Conservation (phyloP, 1,139 yeast species). For the Magnusiomyces ingens region DNA sequence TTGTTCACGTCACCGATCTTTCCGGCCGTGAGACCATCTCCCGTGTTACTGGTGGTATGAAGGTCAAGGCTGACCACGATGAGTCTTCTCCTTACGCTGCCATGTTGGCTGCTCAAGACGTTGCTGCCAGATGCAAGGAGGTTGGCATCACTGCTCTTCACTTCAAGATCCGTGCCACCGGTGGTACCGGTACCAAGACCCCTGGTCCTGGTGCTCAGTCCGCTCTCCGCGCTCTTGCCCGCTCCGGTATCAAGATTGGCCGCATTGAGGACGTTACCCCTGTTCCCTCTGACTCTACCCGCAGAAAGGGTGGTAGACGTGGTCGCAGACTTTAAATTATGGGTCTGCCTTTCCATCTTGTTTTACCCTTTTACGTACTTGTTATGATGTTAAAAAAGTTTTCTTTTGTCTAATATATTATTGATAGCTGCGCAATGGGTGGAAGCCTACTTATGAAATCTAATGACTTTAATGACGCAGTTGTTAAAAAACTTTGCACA, state of each 20-base stretch:
- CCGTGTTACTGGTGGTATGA: constrained; percentile 99
- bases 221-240: constrained; percentile 99
- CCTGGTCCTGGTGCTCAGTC: constrained; percentile 99
- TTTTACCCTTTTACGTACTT: constrained; percentile 5
- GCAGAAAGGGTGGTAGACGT: constrained; percentile 99
- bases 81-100: constrained; percentile 99
- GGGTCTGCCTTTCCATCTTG: constrained; percentile 6
- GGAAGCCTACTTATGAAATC: not conserved
- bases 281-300: constrained; percentile 99
- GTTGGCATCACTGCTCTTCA: constrained; percentile 99
- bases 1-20: constrained; percentile 98
- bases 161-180: constrained; percentile 99
- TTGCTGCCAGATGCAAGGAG: constrained; percentile 98
- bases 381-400: constrained; percentile 2
- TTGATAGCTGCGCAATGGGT: not conserved
- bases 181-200: constrained; percentile 99
- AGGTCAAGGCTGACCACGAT: constrained; percentile 99
- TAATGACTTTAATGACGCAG: not conserved
- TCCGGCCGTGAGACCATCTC: constrained; percentile 99
- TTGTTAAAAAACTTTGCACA: not conserved
- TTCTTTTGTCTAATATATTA: not conserved
- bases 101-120: constrained; percentile 99
- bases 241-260: constrained; percentile 99
- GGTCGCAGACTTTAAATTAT: constrained; percentile 95
- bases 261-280: constrained; percentile 99